Base-by-base conservation (phyloP, 345 rosid genomes). In the Raphanus raphanistrum region DNA sequence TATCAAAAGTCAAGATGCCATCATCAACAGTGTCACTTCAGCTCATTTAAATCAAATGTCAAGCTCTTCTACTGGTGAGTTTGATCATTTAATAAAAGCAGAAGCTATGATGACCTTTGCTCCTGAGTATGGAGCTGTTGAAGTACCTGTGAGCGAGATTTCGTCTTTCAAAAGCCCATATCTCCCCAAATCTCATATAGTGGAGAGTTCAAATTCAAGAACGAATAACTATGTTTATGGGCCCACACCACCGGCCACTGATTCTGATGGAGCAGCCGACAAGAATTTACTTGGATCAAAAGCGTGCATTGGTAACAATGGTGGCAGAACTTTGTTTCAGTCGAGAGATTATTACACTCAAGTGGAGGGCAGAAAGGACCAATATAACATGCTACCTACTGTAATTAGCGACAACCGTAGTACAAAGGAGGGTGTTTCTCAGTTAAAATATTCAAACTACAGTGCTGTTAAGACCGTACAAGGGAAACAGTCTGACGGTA, bases 91-190 rank as follows among this genome's bases (percentile, higher is more conserved):
- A 81, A 81, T 92, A 66, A 95, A 90, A 86, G 97, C 93, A 27
- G 99, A 95, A 85, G 97, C 99, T 69, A 76, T 90, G 84, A 86
- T 95, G 96, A 89, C 97, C 6, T 92, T 91, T 86, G 96, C 99
- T 74, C 87, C 90, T 12, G 99, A 95, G 81, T 95, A 91, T 88
- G 98, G 96, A 66, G 98, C 98, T 36, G 96, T 95, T 71, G 97
- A 92, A 85, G 83, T 92, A 74, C 86, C 89, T 41, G 17, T 83
- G 62, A 87, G 88, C 74, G 96, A 90, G 73, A 48, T 83, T 64
- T 86, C 90, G 61, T 85, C 88, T 83, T 90, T 91, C 82, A 91
- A 83, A 84, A 90, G 84, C 72, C 97, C 99, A 58, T 95, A 95
- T 83, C 82, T 84, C 64, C 99, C 99, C 45, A 86, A 91, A 75